phyloP scores from a whole-genome alignment of 2,329 filamentous ascomycete genomes.

The Calycina herbarum region DNA sequence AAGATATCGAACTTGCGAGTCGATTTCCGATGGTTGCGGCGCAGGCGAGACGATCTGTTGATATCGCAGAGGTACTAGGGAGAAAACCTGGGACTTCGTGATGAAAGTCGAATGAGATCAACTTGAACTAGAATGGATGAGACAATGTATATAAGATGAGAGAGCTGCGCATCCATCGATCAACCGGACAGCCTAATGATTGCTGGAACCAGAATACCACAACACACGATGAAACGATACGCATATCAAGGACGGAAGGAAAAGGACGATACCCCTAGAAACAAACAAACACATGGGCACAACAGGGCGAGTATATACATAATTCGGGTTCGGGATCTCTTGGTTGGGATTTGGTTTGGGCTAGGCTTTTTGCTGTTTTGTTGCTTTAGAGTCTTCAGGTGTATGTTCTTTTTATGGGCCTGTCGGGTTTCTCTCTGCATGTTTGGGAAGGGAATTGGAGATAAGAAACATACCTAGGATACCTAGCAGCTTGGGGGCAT shows the following conservation, averaged over 20 bases:
- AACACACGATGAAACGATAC: neutral
- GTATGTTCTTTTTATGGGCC: neutral
- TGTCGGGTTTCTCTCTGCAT: neutral
- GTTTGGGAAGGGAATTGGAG: too few relatives aligned
- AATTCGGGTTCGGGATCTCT: neutral
- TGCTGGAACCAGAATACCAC: too few relatives aligned
- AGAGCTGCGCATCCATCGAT: too few relatives aligned
- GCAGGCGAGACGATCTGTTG: conserved; percentile 27
- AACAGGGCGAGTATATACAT: neutral
- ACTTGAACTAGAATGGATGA: neutral
- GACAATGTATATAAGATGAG: conserved; percentile 4
- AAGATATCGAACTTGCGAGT: conserved; percentile 11
- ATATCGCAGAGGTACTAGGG: conserved; percentile 26
- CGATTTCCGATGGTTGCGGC: conserved; percentile 11
- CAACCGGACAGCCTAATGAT: too few relatives aligned
- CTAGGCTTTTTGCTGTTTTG: neutral
- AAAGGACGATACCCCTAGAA: conserved; percentile 4
- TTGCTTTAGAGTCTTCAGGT: neutral
- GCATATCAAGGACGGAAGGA: conserved; percentile 2
- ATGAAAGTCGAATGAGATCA: neutral
- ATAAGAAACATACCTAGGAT: too few relatives aligned
- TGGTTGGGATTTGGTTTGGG: neutral
- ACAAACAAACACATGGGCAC: neutral
- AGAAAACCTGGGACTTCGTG: neutral
- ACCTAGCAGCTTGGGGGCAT: neutral